Percentiles rank a stretch among this genome's conserved stretches.
phyloP scores from a whole-genome alignment of 208 protist genomes.

The Crithidia expoeki region DNA sequence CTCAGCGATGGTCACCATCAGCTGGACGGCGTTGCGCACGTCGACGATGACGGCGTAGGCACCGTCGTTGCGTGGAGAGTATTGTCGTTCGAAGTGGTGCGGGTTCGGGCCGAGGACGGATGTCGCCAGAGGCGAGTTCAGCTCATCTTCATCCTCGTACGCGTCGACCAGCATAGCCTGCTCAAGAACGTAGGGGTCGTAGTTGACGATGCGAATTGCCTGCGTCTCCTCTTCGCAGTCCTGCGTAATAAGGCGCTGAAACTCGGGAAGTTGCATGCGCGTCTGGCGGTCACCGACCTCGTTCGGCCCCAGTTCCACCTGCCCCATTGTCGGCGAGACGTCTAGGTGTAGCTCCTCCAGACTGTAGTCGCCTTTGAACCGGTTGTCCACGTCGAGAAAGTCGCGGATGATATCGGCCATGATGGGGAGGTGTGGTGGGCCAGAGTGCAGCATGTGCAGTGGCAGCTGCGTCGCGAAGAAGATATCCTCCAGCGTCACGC shows the following conservation, averaged over 20 bases:
- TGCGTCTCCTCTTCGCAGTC: conserved; percentile 84
- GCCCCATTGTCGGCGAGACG: conserved; percentile 77
- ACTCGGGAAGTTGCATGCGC: conserved; percentile 83
- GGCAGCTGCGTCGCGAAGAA: conserved; percentile 91
- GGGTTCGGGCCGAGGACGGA: conserved; percentile 58
- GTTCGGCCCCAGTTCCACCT: conserved; percentile 86
- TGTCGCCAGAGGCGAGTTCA: conserved; percentile 58
- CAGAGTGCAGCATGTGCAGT: conserved; percentile 81
- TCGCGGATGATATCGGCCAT: conserved; percentile 86
- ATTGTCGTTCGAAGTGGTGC: conserved; percentile 38
- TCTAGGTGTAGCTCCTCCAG: conserved; percentile 84
- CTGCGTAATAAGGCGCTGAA: conserved; percentile 72
- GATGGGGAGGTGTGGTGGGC: conserved; percentile 67
- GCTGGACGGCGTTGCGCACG: conserved; percentile 82
- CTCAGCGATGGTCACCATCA: conserved; percentile 89
- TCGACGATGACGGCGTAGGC: conserved; percentile 86
- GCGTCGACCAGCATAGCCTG: conserved; percentile 83
- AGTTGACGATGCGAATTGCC: conserved; percentile 87
- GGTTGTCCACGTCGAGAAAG: conserved; percentile 89
- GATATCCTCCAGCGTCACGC: conserved; percentile 90
- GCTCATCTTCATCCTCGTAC: conserved; percentile 75
- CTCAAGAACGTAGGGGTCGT: conserved; percentile 89
- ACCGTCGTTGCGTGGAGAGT: conserved; percentile 64
- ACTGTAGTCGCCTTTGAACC: conserved; percentile 86
- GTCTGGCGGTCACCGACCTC: conserved; percentile 87